Evolutionary conservation across 73 alveolate species (phyloP), one percentile per base, ranked within the genome.

Genomic region (Durusdinium trenchii): DNA sequence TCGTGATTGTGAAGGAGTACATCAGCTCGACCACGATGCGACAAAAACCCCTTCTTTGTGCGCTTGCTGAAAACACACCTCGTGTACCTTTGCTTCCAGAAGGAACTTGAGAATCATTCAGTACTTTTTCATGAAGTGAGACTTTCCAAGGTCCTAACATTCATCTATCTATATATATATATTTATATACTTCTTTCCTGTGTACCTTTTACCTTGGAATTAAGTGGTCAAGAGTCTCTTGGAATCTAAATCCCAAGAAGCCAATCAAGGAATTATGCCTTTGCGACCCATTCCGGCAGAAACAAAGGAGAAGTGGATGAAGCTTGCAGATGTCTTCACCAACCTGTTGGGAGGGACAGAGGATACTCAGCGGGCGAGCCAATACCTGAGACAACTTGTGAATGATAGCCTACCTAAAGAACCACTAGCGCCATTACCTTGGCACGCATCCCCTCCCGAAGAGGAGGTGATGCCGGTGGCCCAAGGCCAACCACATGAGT

Each of bases 401-500:
- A 35, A 46, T 6, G 43, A 45, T 62, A 78, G 62, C 26, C 45
- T 78, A 40, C 89, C 89, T 6, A 0, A 1, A 20, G 62, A 36
- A 7, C 62, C 40, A 4, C 3, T 78, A 62, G 42, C 45, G 60
- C 89, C 60, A 18, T 45, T 78, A 14, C 89, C 89, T 12, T 78
- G 89, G 89, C 89, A 78, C 45, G 23, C 60, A 18, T 16, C 64
- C 9, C 43, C 40, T 43, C 28, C 64, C 20, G 62, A 78, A 18
- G 26, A 23, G 43, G 64, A 78, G 40, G 89, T 78, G 36, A 78
- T 78, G 89, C 85, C 85, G 40, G 57, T 35, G 42, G 89, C 89
- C 6, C 62, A 38, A 28, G 40, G 26, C 40, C 62, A 40, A 30
- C 89, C 89, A 16, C 89, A 78, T 45, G 62, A 60, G 36, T 78